A percentile compares a stretch with the other conserved stretches of the same genome.
Evolutionary conservation across 2,329 filamentous ascomycete species (phyloP).

Genomic region (Neoscytalidium dimidiatum): DNA sequence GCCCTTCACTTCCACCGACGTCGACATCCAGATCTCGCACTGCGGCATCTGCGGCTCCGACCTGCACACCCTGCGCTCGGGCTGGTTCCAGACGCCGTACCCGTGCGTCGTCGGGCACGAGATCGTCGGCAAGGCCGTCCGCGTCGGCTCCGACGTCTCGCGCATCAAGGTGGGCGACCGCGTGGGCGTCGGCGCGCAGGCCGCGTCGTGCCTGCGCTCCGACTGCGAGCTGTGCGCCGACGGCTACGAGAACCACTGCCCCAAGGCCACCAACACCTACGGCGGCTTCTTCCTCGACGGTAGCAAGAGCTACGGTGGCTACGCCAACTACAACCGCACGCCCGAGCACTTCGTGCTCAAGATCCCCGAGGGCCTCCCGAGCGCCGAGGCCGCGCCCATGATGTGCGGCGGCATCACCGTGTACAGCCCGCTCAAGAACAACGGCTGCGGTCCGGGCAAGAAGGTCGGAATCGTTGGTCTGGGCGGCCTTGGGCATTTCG

Average conservation of each 20-base stretch:
- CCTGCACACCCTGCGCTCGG: slow-evolving; percentile 42
- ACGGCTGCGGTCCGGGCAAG: slow-evolving; percentile 70
- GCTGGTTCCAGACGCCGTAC: slow-evolving; percentile 46
- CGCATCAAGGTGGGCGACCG: slow-evolving; percentile 62
- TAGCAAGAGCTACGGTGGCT: slow-evolving; percentile 66
- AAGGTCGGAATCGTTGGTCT: slow-evolving; percentile 71
- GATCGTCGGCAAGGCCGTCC: slow-evolving; percentile 41
- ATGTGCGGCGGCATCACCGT: slow-evolving; percentile 77
- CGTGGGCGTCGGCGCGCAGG: slow-evolving; percentile 54
- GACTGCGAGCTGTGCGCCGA: slow-evolving; percentile 56
- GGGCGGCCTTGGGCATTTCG: slow-evolving; percentile 74
- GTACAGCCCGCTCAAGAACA: slow-evolving; percentile 68
- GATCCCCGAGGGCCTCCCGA: slow-evolving; percentile 54
- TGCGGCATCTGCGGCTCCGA: slow-evolving; percentile 25
- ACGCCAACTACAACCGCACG: slow-evolving; percentile 58
- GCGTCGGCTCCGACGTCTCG: slow-evolving; percentile 35
- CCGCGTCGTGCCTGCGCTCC: slow-evolving; percentile 46
- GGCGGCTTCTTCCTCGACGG: slow-evolving; percentile 61
- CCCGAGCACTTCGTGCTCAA: slow-evolving; percentile 60
- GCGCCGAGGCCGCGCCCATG: slow-evolving; percentile 64
- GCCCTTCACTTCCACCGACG: slow-evolving; percentile 40
- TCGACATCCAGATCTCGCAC: slow-evolving; percentile 28
- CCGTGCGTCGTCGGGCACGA: slow-evolving; percentile 46
- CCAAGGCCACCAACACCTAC: slow-evolving; percentile 59
- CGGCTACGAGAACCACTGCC: slow-evolving; percentile 47